Conservation (phyloP, 768 basidiomycete species). For the Mycena metata region DNA sequence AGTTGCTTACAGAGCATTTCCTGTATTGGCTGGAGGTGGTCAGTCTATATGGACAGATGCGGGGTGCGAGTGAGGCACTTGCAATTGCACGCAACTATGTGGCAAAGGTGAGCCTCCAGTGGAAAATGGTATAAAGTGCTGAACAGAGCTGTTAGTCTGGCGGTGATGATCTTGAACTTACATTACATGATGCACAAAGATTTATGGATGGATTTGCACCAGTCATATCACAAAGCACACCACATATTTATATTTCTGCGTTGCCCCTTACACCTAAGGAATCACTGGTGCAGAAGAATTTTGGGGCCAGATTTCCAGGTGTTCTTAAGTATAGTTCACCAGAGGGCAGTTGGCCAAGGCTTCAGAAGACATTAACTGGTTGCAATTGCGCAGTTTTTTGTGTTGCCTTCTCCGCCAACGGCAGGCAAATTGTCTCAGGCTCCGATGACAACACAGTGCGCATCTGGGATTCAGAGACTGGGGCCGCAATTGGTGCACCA, state of each 20-base stretch:
- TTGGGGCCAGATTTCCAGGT: background rate
- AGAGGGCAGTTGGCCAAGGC: background rate
- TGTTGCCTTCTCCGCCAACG: too few relatives aligned
- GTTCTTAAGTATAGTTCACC: background rate
- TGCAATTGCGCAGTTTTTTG: too few relatives aligned
- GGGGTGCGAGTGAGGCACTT: background rate
- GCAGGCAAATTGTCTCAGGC: too few relatives aligned
- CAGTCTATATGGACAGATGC: background rate
- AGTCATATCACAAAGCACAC: background rate
- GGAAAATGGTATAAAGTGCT: background rate
- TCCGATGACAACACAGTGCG: too few relatives aligned
- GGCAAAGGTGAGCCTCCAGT: background rate
- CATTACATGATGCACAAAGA: background rate
- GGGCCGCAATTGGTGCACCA: too few relatives aligned
- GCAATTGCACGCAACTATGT: background rate
- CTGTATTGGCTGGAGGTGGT: slow-evolving; percentile 1
- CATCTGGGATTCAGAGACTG: too few relatives aligned
- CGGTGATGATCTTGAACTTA: background rate
- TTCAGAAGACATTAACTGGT: background rate
- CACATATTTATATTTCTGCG: slow-evolving; percentile 1
- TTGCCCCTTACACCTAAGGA: background rate
- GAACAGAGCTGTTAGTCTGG: background rate
- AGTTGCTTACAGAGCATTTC: background rate
- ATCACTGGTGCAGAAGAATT: background rate
- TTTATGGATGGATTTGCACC: background rate